Conservation (phyloP, 1,284 basidiomycete genomes). For the Ganoderma leucocontextum region DNA sequence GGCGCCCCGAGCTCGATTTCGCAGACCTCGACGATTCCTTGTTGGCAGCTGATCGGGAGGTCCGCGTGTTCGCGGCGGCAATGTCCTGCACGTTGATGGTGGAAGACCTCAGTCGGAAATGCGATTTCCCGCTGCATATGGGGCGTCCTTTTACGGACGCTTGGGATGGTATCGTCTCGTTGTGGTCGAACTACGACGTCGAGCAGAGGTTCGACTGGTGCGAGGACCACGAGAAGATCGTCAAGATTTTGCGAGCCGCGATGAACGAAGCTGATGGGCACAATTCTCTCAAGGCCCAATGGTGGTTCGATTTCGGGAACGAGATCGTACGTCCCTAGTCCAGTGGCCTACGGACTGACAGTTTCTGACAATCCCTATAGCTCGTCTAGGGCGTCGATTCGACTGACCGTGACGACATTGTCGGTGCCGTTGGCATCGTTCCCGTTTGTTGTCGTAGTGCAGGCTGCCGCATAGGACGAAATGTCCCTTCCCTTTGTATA, state of each 20-base stretch:
- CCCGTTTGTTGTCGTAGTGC: neutral
- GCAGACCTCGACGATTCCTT: conserved; percentile 2
- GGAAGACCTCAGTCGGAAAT: conserved; percentile 2
- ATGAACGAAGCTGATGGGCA: conserved; percentile 9
- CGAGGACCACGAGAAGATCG: conserved; percentile 1
- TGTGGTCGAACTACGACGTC: conserved; percentile 18
- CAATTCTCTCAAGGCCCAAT: conserved; percentile 1
- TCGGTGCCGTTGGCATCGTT: neutral
- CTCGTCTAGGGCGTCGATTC: neutral
- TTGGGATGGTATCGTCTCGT: conserved; percentile 12
- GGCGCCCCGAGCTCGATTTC: conserved; percentile 6
- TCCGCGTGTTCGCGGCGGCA: neutral
- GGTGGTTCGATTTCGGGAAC: conserved; percentile 16
- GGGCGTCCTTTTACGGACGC: conserved; percentile 4
- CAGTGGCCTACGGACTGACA: neutral
- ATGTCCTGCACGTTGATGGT: neutral
- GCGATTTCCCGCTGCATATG: neutral
- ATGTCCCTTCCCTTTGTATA: too few relatives aligned
- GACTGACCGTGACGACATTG: neutral
- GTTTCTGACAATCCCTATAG: neutral
- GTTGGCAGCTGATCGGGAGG: neutral
- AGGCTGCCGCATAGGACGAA: neutral
- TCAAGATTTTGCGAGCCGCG: conserved; percentile 2
- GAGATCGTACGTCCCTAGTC: conserved; percentile 10
- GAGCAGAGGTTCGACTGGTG: neutral